Evolutionary conservation across 2,329 filamentous ascomycete species (phyloP), one percentile per base, ranked within the genome.

Genomic region (Epichloe typhina): DNA sequence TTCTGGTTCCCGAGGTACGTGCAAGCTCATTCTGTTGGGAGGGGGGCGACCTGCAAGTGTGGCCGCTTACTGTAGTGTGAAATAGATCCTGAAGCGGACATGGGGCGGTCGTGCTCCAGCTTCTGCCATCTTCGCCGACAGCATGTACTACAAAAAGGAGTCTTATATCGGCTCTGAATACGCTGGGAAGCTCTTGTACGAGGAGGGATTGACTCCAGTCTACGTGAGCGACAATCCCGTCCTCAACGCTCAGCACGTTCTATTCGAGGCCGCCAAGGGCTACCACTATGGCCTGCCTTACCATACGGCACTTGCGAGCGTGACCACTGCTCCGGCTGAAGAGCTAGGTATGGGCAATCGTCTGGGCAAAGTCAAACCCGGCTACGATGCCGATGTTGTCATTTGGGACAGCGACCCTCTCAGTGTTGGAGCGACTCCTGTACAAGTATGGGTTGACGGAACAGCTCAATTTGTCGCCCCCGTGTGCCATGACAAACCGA

Each of bases 151-250:
- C 72, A 85, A 86, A 65, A 71, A 75, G 1, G 83, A 86, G 65
- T 69, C 81, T 0, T 84, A 82, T 56, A 69, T 77, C 4, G 82
- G 75, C 0, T 83, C 80, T 11, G 79, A 84, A 61, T 77, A 77
- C 53, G 82, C 82, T 2, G 82, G 82, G 26, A 84, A 83, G 60
- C 72, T 80, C 4, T 71, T 86, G 0, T 80, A 80, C 56, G 81
- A 85, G 21, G 72, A 77, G 51, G 81, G 78, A 26, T 69, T 86
- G 35, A 84, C 80, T 0, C 74, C 80, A 1, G 75, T 84, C 19
- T 85, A 83, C 55, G 82, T 86, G n/a, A 81, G 76, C 53, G 82
- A 85, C 60, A 86, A 86, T 60, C 83, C 83, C 0, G 81, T 84
- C 0, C 64, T 84, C 50, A 85, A 84, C 56, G 81, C 81, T 1